Conservation (phyloP, 176 grass and related monocot species). For the Oryza rufipogon region DNA sequence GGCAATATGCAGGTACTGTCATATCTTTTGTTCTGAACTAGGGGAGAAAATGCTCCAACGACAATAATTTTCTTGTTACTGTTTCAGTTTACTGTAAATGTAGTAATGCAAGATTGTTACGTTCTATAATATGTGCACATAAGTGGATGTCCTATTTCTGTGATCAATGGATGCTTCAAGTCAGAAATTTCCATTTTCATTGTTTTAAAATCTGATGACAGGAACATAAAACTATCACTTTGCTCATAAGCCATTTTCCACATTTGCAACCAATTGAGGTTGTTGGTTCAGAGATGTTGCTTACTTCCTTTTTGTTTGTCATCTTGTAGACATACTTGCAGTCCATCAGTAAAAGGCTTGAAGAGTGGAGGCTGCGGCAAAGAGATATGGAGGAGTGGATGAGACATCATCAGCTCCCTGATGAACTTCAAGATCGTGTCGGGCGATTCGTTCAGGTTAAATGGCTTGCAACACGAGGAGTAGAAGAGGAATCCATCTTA, state of each 20-base stretch:
- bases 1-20: slow-evolving; percentile 84
- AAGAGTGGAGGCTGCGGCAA: slow-evolving; percentile 80
- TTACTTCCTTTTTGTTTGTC: background rate
- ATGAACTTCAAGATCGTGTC: slow-evolving; percentile 73
- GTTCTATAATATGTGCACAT: background rate
- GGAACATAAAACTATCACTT: background rate
- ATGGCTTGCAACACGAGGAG: slow-evolving; percentile 90
- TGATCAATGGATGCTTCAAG: background rate
- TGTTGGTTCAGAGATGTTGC: slow-evolving; percentile 12
- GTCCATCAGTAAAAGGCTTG: slow-evolving; percentile 79
- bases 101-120: slow-evolving; percentile 3
- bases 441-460: slow-evolving; percentile 91
- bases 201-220: slow-evolving; percentile 10
- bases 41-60: background rate
- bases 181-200: background rate
- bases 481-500: slow-evolving; percentile 90
- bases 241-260: slow-evolving; percentile 20
- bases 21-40: slow-evolving; percentile 1
- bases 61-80: background rate
- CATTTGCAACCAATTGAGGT: background rate
- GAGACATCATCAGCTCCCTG: slow-evolving; percentile 80
- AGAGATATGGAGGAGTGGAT: slow-evolving; percentile 95
- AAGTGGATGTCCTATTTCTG: background rate
- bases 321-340: slow-evolving; percentile 76
- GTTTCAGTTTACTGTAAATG: background rate